These are phyloP conservation scores for Xylaria sp. DNA, from an alignment of 2,329 filamentous ascomycete species.

Conservation along the genomic window DNA sequence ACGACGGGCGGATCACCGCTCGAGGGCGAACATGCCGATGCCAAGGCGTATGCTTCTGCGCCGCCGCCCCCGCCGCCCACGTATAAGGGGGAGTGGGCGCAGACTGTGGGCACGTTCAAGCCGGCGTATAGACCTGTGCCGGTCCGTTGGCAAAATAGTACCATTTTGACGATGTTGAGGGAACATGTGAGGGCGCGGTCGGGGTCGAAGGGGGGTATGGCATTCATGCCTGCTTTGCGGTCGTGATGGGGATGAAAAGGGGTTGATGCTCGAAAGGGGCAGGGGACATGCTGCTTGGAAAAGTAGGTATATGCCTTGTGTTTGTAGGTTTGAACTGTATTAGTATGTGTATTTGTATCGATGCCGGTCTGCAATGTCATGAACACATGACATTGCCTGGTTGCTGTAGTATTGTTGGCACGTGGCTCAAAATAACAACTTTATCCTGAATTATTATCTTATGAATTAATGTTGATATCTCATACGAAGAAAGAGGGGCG, in stretches of 20 bases:
- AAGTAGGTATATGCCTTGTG: neutral
- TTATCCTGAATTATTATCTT: too few species aligned
- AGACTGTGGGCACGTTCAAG: conserved; percentile 91
- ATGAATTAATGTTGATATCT: too few species aligned
- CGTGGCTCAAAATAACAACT: too few species aligned
- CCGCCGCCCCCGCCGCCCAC: conserved; percentile 27
- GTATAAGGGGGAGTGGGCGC: conserved; percentile 79
- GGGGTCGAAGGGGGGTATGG: conserved; percentile 49
- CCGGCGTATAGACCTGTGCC: conserved; percentile 91
- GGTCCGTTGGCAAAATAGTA: conserved; percentile 73
- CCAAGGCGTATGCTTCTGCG: conserved; percentile 21
- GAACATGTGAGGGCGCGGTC: conserved; percentile 68
- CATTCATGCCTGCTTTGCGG: conserved; percentile 50
- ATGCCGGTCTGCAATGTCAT: neutral
- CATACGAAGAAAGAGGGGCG: too few species aligned
- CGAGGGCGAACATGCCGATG: conserved; percentile 24
- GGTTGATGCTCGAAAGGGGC: neutral
- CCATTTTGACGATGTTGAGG: conserved; percentile 70
- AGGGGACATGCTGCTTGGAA: neutral
- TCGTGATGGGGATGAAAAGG: neutral
- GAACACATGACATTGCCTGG: neutral
- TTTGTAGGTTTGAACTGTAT: neutral
- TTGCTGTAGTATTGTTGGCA: too few species aligned
- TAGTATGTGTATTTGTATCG: neutral
- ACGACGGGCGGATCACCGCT: conserved; percentile 26